Evolutionary conservation across 768 basidiomycete genomes (phyloP).

Genomic region (Lanmaoa rubissima): DNA sequence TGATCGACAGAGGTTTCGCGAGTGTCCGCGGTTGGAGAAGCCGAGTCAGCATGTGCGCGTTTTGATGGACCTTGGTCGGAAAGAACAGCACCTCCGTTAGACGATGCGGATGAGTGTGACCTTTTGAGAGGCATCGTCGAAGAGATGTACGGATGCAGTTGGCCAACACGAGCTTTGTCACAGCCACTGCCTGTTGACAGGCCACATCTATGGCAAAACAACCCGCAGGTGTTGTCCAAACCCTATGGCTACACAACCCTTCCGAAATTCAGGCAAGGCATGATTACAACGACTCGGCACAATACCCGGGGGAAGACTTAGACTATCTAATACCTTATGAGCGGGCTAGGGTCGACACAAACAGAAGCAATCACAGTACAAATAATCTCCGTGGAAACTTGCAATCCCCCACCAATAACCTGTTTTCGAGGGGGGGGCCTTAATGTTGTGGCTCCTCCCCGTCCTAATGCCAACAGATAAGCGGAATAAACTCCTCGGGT

Average conservation of each 20-base stretch:
- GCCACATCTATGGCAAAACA: too few relatives aligned
- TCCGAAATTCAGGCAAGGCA: too few relatives aligned
- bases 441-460: not conserved
- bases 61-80: conserved; percentile 12
- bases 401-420: not conserved
- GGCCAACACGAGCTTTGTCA: not conserved
- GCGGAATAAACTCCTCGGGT: not conserved
- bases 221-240: not conserved
- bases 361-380: too few relatives aligned
- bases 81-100: not conserved
- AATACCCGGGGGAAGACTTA: not conserved
- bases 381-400: not conserved
- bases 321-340: not conserved
- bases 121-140: conserved; percentile 14
- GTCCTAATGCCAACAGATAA: not conserved
- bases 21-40: conserved; percentile 6
- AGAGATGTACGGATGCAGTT: not conserved
- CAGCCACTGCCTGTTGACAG: not conserved
- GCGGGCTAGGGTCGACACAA: too few relatives aligned
- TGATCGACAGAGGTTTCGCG: conserved; percentile 5
- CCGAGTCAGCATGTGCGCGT: not conserved
- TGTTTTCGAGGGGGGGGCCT: not conserved
- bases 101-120: conserved; percentile 1
- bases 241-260: too few relatives aligned
- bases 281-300: not conserved